Evolutionary conservation across 176 grass and related monocot species (phyloP), one percentile per base, ranked within the genome.

Genomic region (Zea luxurians): DNA sequence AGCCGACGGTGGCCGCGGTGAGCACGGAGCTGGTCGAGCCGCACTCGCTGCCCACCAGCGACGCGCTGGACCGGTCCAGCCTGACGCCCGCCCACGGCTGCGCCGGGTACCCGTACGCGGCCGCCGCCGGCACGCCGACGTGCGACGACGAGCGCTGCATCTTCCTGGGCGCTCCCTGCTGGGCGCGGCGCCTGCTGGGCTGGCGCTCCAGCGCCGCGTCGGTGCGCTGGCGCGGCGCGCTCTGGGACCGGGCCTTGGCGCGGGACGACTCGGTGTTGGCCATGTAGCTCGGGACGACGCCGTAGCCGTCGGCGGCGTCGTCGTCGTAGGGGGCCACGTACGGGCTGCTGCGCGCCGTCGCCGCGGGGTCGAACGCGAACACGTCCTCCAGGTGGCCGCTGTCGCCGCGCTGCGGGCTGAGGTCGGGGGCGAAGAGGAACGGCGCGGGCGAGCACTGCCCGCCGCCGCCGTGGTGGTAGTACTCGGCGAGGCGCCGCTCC

Each of bases 131-230:
- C 59, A 80, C 63, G 49, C 85, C 80, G 38, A 91, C 72, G 77
- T 91, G 91, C 65, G 94, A 94, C 13, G 94, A 86, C 55, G 91
- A 93, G 16, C 94, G 87, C 74, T 90, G 89, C 94, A 94, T 97
- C 80, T 88, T 92, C 35, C 82, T 84, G 3, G 76, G 84, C 80
- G 87, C 70, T 37, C 74, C 37, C 27, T 27, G 21, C 49, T 15
- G 15, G 52, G 64, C 65, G 50, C 91, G 87, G 21, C 89, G 77
- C 43, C 69, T 82, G 79, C 94, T 90, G 4, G 85, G 82, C 55
- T 93, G 89, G 53, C 90, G 83, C 21, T 93, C 94, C 55, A 83
- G 65, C 80, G 88, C 66, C 42, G n/a, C 91, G 36, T 71, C 84
- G 37, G 77, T 72, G 69, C 94, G 74, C 77, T 92, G 94, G 64